Base-by-base conservation (phyloP, 108 stramenopile species). In the Chaetoceros muelleri region DNA sequence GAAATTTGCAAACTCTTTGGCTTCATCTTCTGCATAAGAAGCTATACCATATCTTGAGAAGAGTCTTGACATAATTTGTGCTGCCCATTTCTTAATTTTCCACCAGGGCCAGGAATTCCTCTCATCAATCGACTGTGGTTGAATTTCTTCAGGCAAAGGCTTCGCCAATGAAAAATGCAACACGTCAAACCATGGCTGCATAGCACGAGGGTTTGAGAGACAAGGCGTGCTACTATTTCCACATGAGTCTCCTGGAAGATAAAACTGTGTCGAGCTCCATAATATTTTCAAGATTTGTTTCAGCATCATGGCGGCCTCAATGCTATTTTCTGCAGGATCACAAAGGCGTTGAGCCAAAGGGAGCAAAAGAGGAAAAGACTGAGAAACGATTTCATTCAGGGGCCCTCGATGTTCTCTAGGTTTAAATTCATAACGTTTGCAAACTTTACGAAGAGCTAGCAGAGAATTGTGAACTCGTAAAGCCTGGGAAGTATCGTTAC, bases 31-130 rank as follows among this genome's bases (percentile, higher is more conserved):
- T 7, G 92, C 92, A 58, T 96, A 95, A 47, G 76, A 75, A 2
- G 94, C 92, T 61, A 95, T 92, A 21, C 95, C 97, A 66, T 98
- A 98, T 2, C 97, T 82, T 13, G 87, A 85, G 62, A 96, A 94
- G 40, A 96, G 70, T 1, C 95, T 76, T 29, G 83, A 81, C 84
- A 93, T 90, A 50, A 97, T 94, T 64, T 92, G 96, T 3, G 82
- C 85, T 3, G 93, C 72, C 96, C 96, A 97, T 76, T 98, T 98
- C 71, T 98, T 98, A 1, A 90, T 85, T 68, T 98, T 98, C 97
- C 97, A 98, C 93, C 94, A 94, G 0, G 95, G 94, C 94, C 91
- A 96, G 17, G 75, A 72, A 61, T 92, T 88, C 26, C 95, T 69
- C 49, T 94, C 95, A 53, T 91, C 94, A 26, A 80, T 66, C n/a